These are phyloP conservation scores for Neurospora sp. DNA, from an alignment of 2,329 filamentous ascomycete species.

Conservation along the genomic window DNA sequence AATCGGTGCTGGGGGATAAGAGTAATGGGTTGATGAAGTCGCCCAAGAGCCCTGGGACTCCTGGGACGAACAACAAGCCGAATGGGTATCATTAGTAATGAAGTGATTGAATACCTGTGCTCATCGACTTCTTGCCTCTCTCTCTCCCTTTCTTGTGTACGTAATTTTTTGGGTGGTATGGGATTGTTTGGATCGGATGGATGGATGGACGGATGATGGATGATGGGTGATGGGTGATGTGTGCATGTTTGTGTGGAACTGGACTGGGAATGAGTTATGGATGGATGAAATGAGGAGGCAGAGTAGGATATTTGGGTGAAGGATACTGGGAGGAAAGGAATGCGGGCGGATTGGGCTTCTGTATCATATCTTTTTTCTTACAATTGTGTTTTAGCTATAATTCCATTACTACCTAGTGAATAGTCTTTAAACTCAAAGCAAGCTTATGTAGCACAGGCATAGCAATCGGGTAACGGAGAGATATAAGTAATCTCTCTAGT, in stretches of 20 bases:
- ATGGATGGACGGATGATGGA: background rate
- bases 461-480: no score
- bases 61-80: background rate
- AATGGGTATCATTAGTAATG: background rate
- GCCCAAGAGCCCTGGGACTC: conserved; percentile 15
- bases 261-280: background rate
- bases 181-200: background rate
- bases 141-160: background rate
- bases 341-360: no score
- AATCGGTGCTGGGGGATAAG: conserved; percentile 18
- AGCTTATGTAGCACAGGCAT: no score
- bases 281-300: background rate
- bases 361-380: no score
- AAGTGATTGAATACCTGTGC: background rate
- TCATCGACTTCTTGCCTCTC: background rate
- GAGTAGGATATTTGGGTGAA: no score
- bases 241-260: no score
- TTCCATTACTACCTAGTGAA: no score
- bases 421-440: no score
- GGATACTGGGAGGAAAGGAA: no score
- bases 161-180: background rate
- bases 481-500: no score
- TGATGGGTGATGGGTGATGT: background rate
- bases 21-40: conserved; percentile 24
- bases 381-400: no score